Evolutionary conservation across 75 land plant genomes (phyloP), one percentile per base, ranked within the genome.

Genomic region (Selaginella tamariscina): DNA sequence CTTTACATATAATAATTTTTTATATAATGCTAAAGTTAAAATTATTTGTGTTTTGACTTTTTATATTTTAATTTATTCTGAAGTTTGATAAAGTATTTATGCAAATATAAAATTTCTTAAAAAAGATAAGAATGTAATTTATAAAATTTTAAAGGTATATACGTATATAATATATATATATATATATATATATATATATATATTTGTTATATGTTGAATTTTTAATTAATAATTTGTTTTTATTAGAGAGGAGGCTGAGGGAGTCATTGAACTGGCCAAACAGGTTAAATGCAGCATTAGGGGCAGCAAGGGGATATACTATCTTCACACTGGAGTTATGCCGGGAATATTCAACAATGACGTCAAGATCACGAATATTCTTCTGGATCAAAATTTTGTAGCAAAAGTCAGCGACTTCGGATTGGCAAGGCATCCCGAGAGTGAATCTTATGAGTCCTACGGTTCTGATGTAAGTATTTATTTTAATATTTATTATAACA

Each of bases 271-370:
- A 31, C 22, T 94, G 98, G 98, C 56, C 66, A 54, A 80, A 89
- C 65, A 71, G 98, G 66, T 82, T 94, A 20, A 32, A 80, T 33
- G 82, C 85, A 32, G 88, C 79, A 23, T 81, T 89, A 33, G 91
- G 85, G 27, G 74, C 24, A 80, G 79, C 23, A 85, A 80, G 71
- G 98, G 96, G 2, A 77, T 94, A 30, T 96, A 87, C 24, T 86
- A 85, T 69, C 77, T 94, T 31, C 98, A 94, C 65, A 80, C 81
- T 0, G 96, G 98, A 28, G 82, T 87, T 22, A 80, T 83, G 24
- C 98, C 98, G 11, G 91, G 91, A 0, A 66, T 87, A 15, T 85
- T 74, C 67, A 74, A 75, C 29, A 86, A 89, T 56, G 71, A 83
- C 54, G 69, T 89, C 57, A 85, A 82, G 69, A 82, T 74, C 62